Percentiles rank a stretch among this genome's conserved stretches.
Evolutionary conservation across 2,329 filamentous ascomycete species (phyloP).

Genomic region (Penicillium palitans): DNA sequence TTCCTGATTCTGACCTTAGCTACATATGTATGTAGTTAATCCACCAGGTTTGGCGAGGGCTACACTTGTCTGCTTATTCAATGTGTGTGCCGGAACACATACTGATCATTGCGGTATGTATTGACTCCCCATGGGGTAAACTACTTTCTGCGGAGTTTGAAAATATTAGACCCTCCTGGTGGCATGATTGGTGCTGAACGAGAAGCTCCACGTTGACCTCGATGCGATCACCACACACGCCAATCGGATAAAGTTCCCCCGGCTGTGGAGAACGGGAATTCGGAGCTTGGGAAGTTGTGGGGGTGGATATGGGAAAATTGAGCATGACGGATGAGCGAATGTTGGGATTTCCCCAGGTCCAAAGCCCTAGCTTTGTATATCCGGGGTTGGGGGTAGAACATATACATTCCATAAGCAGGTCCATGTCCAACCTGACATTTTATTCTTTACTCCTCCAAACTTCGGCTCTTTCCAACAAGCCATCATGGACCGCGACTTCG

Average conservation of each 20-base stretch:
- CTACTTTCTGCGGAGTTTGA: background rate
- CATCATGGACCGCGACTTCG: slow-evolving; percentile 5
- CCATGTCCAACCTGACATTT: background rate
- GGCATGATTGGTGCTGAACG: background rate
- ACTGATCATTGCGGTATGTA: background rate
- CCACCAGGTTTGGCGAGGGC: background rate
- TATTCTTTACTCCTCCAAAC: background rate
- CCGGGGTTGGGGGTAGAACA: background rate
- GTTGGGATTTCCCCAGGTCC: background rate
- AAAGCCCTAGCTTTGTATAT: background rate
- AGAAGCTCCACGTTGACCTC: background rate
- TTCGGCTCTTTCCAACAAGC: background rate
- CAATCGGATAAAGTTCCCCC: background rate
- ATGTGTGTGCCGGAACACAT: background rate
- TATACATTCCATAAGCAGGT: background rate
- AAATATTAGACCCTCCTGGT: background rate
- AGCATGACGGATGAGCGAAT: background rate
- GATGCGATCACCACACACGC: background rate
- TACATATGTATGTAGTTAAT: background rate
- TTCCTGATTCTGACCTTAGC: too few relatives aligned
- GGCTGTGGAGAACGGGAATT: background rate
- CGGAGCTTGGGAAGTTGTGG: background rate
- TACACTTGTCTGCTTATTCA: background rate
- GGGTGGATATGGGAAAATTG: background rate
- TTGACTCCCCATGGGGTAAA: background rate